A percentile compares a stretch with the other conserved stretches of the same genome.
phyloP scores from a whole-genome alignment of 2,329 filamentous ascomycete genomes.

The Plenodomus tracheiphilus region DNA sequence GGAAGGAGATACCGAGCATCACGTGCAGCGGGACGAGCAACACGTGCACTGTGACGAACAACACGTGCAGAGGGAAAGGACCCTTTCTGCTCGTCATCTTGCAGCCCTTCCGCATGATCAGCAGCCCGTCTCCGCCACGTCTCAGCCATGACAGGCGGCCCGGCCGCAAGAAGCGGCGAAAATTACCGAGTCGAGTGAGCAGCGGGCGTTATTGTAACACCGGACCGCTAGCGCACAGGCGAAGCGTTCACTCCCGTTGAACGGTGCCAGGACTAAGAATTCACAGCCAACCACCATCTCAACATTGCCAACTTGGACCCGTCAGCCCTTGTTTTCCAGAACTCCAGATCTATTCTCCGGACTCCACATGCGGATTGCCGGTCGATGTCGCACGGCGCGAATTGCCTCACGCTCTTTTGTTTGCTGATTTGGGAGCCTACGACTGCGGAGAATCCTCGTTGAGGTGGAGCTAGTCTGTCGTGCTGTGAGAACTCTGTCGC shows the following conservation, averaged over 20 bases:
- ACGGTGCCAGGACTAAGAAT: conserved; percentile 18
- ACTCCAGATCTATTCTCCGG: conserved; percentile 12
- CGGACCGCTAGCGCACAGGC: conserved; percentile 7
- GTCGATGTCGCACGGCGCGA: conserved; percentile 25
- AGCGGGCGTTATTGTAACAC: conserved; percentile 15
- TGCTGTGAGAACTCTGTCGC: conserved; percentile 16
- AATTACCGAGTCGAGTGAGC: conserved; percentile 27
- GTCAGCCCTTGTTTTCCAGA: conserved; percentile 23
- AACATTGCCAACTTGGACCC: conserved; percentile 8
- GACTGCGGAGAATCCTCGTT: conserved; percentile 16
- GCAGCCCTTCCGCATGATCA: conserved; percentile 21
- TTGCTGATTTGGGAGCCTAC: conserved; percentile 12
- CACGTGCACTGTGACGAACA: too few relatives aligned
- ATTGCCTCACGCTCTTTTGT: conserved; percentile 25
- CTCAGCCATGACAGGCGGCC: conserved; percentile 2
- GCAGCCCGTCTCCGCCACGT: conserved; percentile 3
- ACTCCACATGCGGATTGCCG: conserved; percentile 4
- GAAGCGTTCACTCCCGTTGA: conserved; percentile 15
- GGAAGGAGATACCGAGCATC: conserved; percentile 23
- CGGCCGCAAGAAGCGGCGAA: conserved; percentile 24
- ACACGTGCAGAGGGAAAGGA: conserved; percentile 16
- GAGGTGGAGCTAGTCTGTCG: background rate
- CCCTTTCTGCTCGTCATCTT: conserved; percentile 17
- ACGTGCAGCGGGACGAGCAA: conserved; percentile 18
- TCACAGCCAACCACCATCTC: conserved; percentile 29